Conservation (phyloP, 176 grass and related monocot species). For the Avena atlantica region DNA sequence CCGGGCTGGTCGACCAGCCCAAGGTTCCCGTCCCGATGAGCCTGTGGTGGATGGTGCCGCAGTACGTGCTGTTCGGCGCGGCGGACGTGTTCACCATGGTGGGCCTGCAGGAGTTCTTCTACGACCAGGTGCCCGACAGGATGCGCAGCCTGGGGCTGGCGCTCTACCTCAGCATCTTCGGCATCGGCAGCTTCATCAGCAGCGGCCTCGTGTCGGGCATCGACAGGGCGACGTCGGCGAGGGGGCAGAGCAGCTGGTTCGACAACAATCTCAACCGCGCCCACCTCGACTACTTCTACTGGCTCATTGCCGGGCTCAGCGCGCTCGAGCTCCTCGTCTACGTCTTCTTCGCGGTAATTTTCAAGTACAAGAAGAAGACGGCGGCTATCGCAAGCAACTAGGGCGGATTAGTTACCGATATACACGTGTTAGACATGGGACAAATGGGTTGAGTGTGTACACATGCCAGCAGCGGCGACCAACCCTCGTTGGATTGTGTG, state of each 20-base stretch:
- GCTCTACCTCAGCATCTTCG: conserved; percentile 59
- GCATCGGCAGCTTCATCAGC: conserved; percentile 55
- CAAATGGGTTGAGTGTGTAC: not conserved
- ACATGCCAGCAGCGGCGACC: no score
- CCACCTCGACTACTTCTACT: conserved; percentile 65
- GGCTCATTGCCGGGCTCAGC: conserved; percentile 53
- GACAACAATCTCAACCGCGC: conserved; percentile 54
- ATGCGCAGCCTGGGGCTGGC: conserved; percentile 54
- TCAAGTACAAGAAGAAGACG: conserved; percentile 56
- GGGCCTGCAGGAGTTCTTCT: conserved; percentile 85
- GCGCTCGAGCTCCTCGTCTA: conserved; percentile 50
- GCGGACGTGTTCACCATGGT: conserved; percentile 68
- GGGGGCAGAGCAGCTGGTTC: conserved; percentile 44
- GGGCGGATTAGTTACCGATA: not conserved
- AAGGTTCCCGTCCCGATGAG: conserved; percentile 56
- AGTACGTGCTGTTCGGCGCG: conserved; percentile 60
- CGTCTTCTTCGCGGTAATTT: conserved; percentile 36
- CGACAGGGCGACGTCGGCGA: not conserved
- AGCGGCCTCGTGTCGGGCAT: conserved; percentile 46
- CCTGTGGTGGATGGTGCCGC: conserved; percentile 84
- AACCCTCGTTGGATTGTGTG: no score
- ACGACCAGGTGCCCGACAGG: conserved; percentile 70
- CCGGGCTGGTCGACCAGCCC: conserved; percentile 45
- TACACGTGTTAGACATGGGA: not conserved
- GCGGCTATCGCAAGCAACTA: not conserved